phyloP scores from a whole-genome alignment of 1,139 yeast genomes.

The Blastobotrys ciferrii region DNA sequence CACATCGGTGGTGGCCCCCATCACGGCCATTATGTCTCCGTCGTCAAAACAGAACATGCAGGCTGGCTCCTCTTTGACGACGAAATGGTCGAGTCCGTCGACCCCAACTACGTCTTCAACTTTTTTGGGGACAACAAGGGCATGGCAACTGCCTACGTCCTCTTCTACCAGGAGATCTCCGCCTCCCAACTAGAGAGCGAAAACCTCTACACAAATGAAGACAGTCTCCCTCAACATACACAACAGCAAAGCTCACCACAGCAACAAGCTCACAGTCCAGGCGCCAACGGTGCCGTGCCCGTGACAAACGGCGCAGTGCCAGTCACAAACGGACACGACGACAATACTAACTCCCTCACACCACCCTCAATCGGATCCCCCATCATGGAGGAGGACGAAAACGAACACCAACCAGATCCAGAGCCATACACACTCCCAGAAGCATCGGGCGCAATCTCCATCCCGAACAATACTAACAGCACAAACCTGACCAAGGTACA shows the following conservation, averaged over 20 bases:
- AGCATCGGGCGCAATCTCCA: slow-evolving; percentile 12
- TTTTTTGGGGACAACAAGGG: slow-evolving; percentile 91
- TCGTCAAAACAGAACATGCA: slow-evolving; percentile 72
- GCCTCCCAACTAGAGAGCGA: slow-evolving; percentile 29
- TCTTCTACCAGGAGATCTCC: slow-evolving; percentile 59
- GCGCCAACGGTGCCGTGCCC: slow-evolving; percentile 5
- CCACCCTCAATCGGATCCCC: slow-evolving; percentile 6
- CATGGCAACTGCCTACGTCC: slow-evolving; percentile 84
- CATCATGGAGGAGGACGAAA: slow-evolving; percentile 5
- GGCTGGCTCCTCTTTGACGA: slow-evolving; percentile 96
- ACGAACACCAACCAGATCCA: background rate
- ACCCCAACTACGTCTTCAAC: slow-evolving; percentile 76
- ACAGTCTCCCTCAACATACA: slow-evolving; percentile 6
- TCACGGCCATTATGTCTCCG: slow-evolving; percentile 92
- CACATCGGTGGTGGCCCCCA: slow-evolving; percentile 98
- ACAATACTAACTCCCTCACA: slow-evolving; percentile 7
- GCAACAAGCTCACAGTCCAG: background rate
- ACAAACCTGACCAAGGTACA: slow-evolving; percentile 4
- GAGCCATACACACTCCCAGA: slow-evolving; percentile 1
- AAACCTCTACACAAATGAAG: slow-evolving; percentile 29
- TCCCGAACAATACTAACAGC: slow-evolving; percentile 9
- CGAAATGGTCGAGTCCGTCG: slow-evolving; percentile 88
- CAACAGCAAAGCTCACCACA: slow-evolving; percentile 5
- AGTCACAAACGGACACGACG: background rate
- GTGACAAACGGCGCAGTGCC: slow-evolving; percentile 11